Base-by-base conservation (phyloP, 345 rosid species). In the Citrus glauca region DNA sequence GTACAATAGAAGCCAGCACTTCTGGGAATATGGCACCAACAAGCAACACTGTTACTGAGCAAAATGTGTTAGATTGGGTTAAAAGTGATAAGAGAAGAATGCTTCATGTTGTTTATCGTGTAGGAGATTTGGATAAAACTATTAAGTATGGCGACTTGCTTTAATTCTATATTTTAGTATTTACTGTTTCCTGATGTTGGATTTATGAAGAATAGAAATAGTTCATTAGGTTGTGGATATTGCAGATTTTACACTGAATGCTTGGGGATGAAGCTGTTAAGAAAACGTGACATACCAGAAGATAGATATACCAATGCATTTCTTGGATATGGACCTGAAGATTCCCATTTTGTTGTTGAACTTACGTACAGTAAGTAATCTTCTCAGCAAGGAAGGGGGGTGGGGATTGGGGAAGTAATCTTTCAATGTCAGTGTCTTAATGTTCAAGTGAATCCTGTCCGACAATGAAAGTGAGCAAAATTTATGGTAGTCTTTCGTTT, bases 251-350 rank as follows among this genome's bases (percentile, higher is more conserved):
- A 94, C 83, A 96, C 94, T 2, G 98, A 94, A 79, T 96, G 99
- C 88, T 83, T 96, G 80, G 98, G 99, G 69, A 96, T 94, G 99
- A 96, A 96, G 95, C 89, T 96, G 75, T 81, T 96, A 73, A 86
- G 99, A 30, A 96, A 94, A 81, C 98, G 97, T 70, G 99, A 96
- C 80, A 91, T 94, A 84, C 99, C 98, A 6, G 99, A 96, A 85
- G 99, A 96, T 81, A 96, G 92, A 81, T 94, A 96, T 74, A 91
- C 92, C 1, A 96, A 96, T 86, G 99, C 97, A 48, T 96, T 96
- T 77, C 98, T 96, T 77, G 99, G 99, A 79, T 96, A 92, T 85
- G 99, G 99, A 56, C 97, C 98, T 9, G 98, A 96, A 82, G 99
- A 96, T 84, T 91, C 95, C 59, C 94, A 96, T 80, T 96, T 96